Evolutionary conservation across 2,329 filamentous ascomycete species (phyloP).

Genomic region (Colletotrichum theobromicola): DNA sequence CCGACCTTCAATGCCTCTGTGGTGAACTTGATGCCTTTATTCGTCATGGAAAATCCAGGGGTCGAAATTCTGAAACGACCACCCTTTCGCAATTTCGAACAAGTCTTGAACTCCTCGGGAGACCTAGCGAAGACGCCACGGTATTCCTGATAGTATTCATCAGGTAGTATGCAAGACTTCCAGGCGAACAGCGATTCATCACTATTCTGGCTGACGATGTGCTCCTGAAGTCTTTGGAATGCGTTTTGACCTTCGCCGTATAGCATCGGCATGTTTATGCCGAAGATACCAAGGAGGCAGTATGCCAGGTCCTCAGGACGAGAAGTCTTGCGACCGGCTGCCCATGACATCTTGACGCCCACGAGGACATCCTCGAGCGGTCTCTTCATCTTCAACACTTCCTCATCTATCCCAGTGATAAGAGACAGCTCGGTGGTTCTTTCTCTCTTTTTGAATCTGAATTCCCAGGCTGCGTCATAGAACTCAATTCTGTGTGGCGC

Average conservation of each 20-base stretch:
- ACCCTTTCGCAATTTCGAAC: too few relatives aligned
- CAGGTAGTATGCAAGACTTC: too few relatives aligned
- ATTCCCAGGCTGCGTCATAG: conserved; percentile 18
- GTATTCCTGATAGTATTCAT: neutral
- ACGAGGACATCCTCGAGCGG: neutral
- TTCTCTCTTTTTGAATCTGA: conserved; percentile 14
- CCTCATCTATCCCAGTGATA: neutral
- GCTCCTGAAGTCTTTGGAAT: conserved; percentile 25
- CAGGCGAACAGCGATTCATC: conserved; percentile 10
- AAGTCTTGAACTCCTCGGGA: neutral
- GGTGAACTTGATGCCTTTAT: too few relatives aligned
- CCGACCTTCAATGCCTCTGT: too few relatives aligned
- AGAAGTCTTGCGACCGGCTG: conserved; percentile 26
- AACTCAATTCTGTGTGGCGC: conserved; percentile 21
- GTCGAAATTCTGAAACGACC: too few relatives aligned
- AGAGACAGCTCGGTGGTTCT: too few relatives aligned
- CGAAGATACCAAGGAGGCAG: conserved; percentile 31
- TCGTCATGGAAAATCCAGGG: too few relatives aligned
- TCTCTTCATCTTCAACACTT: neutral
- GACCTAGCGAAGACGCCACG: neutral
- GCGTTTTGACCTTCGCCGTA: conserved; percentile 32
- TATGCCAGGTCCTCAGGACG: conserved; percentile 29
- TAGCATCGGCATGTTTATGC: conserved; percentile 29
- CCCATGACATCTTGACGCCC: conserved; percentile 33
- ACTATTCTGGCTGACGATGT: neutral